Evolutionary conservation across 306 rosid genomes (phyloP), one percentile per base, ranked within the genome.

Genomic region (Lathyrus aphaca): DNA sequence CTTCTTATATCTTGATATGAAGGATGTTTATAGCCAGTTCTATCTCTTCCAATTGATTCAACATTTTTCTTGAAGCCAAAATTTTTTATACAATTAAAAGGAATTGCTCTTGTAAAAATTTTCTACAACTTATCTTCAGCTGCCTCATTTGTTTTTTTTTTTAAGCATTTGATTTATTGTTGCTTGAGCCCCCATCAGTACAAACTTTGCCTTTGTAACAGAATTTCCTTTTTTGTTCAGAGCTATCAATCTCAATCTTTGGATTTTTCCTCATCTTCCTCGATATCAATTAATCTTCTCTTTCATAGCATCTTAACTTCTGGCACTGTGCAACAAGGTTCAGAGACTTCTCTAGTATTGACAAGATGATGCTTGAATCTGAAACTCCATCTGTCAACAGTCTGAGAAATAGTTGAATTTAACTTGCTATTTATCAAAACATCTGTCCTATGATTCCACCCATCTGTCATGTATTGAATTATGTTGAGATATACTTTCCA

Each of bases 381-480:
- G 60, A 54, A 54, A 54, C 14, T 13, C 10, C 16, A 10, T 55
- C 61, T 3, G 17, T 35, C 3, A 12, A 13, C 17, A 13, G 14
- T 25, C 38, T 55, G 17, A 55, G 38, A 3, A 25, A 55, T 55
- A 55, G 37, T 27, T 55, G 39, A 38, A 12, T 55, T 13, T 6
- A 25, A 55, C 61, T 55, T 13, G 10, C 12, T 18, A 11, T 25
- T 55, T 8, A 17, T 10, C 5, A 10, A 8, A 27, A 55, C 17
- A 55, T 55, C 3, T 25, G 18, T 55, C 18, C 10, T 2, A 55
- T 55, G 38, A 5, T 25, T 55, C 38, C 61, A 25, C 10, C 61
- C 61, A 55, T 53, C 32, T 19, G 59, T 23, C 59, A 53, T 53
- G 10, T 46, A 46, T 15, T 46, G 53, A 46, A 46, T 46, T 46